These are phyloP conservation scores for Elongisporangium anandrum DNA, from an alignment of 352 stramenopile genomes.

Conservation along the genomic window DNA sequence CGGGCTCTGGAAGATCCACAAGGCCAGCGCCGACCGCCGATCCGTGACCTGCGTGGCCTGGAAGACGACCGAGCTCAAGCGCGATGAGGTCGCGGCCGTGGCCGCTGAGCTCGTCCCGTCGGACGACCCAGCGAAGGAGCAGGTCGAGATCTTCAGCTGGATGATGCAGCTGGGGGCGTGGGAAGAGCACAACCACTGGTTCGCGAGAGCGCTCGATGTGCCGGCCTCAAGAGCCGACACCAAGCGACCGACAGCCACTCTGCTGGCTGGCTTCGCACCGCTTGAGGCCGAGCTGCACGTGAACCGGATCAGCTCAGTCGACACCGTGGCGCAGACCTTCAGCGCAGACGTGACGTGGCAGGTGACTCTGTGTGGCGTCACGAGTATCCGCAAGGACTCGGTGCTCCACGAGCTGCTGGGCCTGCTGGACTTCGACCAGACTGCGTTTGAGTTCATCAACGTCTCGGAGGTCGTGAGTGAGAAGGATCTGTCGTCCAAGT, in stretches of 20 bases:
- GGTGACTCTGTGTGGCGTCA: constrained; percentile 31
- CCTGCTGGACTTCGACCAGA: constrained; percentile 33
- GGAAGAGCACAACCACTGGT: constrained; percentile 42
- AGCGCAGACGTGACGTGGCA: constrained; percentile 46
- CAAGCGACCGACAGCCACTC: constrained; percentile 16
- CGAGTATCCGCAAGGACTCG: constrained; percentile 35
- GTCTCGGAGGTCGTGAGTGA: constrained; percentile 32
- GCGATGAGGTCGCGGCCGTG: constrained; percentile 30
- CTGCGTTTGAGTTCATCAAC: constrained; percentile 40
- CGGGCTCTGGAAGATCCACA: constrained; percentile 49
- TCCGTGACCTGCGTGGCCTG: constrained; percentile 36
- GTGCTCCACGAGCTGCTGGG: constrained; percentile 33
- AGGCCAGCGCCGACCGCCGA: constrained; percentile 19
- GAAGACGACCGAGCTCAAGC: constrained; percentile 41
- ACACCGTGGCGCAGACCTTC: constrained; percentile 43
- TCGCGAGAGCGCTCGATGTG: constrained; percentile 8
- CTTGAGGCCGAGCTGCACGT: constrained; percentile 31
- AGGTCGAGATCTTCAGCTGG: constrained; percentile 41
- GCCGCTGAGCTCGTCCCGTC: constrained; percentile 22
- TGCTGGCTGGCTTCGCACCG: constrained; percentile 31
- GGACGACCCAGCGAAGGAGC: constrained; percentile 4
- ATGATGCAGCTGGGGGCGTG: constrained; percentile 53
- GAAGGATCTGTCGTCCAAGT: constrained; percentile 20
- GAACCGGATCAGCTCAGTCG: constrained; percentile 31
- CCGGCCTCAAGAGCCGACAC: constrained; percentile 4